Base-by-base conservation (phyloP, 768 basidiomycete species). In the Favolaschia claudopus region DNA sequence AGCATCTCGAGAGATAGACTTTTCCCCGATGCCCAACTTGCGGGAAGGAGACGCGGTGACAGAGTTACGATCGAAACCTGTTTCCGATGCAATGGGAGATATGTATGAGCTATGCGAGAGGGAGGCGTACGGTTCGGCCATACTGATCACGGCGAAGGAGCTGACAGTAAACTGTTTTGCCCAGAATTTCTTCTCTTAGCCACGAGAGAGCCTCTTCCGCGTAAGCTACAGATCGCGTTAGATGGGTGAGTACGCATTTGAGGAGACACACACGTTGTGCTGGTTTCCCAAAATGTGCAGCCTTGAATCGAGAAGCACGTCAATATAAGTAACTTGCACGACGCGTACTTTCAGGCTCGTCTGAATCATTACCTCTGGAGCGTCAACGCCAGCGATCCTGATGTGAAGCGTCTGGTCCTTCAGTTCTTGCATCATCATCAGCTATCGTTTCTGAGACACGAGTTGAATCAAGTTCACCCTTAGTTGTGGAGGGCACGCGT, bases 381-480 rank as follows among this genome's bases (percentile, higher is more conserved):
- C 96, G 70, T 99, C 96, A 5, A 95, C 87, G 0, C 93, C 96
- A 14, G 92, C 92, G 27, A 99, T 85, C 14, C 96, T 87, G 27
- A 99, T 86, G 67, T 92, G 89, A 17, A 98, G 79, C 2, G 96
- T 97, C 65, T 93, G 77, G 60, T 89, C 85, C 69, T 85, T 91
- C 43, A 96, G 78, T 0, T 85, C 94, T 93, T 62, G 20, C 50
- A 24, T 19, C 22, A 15, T 45, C 7, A 33, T 51, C n/a, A 27
- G 37, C 38, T 22, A 49, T 17, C 37, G 50, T 19, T 28, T 42
- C 32, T 36, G 45, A 17, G 45, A 19, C 15, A 27, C 46, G 17
- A 32, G 43, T 19, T 47, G 14, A 25, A 46, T 3, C 29, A 29
- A 10, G 38, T 67, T 25, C 31, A 89, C 89, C 88, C 84, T 86